phyloP scores from a whole-genome alignment of 2,329 filamentous ascomycete genomes.

The Fusarium sp. region DNA sequence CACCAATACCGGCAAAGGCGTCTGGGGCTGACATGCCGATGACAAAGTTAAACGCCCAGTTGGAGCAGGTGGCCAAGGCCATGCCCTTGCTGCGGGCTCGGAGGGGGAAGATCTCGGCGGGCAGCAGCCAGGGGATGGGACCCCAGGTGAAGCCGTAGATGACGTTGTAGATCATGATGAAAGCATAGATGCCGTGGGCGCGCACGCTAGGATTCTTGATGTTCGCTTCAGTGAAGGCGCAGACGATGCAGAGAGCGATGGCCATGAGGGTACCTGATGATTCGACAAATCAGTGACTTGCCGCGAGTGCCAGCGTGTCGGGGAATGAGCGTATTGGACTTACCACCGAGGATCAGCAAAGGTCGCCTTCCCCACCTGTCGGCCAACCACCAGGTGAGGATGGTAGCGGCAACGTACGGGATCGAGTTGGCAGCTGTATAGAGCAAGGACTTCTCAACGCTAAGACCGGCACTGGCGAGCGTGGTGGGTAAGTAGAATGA shows the following conservation, averaged over 20 bases:
- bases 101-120: neutral
- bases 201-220: neutral
- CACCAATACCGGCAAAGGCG: conserved; percentile 55
- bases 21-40: conserved; percentile 55
- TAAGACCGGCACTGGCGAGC: neutral
- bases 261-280: neutral
- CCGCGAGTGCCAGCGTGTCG: no score
- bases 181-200: neutral
- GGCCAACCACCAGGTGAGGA: neutral
- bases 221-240: neutral
- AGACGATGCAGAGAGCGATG: neutral
- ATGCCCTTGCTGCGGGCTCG: neutral
- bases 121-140: neutral
- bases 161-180: neutral
- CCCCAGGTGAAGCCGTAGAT: neutral
- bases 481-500: neutral
- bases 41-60: conserved; percentile 51
- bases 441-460: neutral
- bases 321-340: neutral
- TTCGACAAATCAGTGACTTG: neutral
- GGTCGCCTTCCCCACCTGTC: neutral
- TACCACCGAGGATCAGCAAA: neutral
- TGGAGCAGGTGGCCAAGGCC: conserved; percentile 20
- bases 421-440: neutral
- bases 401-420: neutral